phyloP scores from a whole-genome alignment of 805 yeast species.

The Metschnikowia reukaufii region DNA sequence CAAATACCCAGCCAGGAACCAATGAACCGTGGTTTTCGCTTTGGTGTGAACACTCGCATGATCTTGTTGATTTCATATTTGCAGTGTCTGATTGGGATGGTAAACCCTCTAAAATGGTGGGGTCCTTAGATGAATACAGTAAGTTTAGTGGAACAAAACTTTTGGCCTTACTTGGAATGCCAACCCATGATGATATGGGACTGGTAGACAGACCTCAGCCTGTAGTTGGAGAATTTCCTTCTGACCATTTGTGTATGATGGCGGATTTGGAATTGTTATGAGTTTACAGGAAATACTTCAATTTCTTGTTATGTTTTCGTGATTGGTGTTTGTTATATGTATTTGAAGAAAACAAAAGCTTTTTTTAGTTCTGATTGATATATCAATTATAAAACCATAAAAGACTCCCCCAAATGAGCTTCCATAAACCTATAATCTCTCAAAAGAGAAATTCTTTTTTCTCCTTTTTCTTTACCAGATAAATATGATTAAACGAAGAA shows the following conservation, averaged over 20 bases:
- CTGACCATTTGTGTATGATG: constrained; percentile 12
- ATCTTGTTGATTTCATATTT: constrained; percentile 7
- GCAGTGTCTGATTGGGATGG: constrained; percentile 5
- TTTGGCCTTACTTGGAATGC: constrained; percentile 7
- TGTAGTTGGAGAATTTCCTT: constrained; percentile 6
- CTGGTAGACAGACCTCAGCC: constrained; percentile 2
- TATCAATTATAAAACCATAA: too few species aligned
- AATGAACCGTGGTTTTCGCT: constrained; percentile 9
- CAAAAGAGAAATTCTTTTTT: too few species aligned
- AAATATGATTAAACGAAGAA: too few species aligned
- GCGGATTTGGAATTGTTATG: constrained; percentile 9
- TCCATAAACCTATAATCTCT: too few species aligned
- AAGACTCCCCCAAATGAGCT: too few species aligned
- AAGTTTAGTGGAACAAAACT: not conserved
- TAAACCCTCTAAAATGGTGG: not conserved
- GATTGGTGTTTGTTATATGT: too few species aligned
- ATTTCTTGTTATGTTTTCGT: too few species aligned
- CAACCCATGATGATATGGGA: constrained; percentile 2
- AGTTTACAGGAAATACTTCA: too few species aligned
- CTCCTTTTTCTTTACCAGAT: too few species aligned
- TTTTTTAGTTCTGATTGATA: too few species aligned
- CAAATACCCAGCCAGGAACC: constrained; percentile 1
- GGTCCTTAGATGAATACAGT: not conserved
- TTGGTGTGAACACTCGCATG: constrained; percentile 2
- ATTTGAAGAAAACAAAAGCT: too few species aligned